Base-by-base conservation (phyloP, 2,329 filamentous ascomycete species). In the Trichophyton benhamiae region DNA sequence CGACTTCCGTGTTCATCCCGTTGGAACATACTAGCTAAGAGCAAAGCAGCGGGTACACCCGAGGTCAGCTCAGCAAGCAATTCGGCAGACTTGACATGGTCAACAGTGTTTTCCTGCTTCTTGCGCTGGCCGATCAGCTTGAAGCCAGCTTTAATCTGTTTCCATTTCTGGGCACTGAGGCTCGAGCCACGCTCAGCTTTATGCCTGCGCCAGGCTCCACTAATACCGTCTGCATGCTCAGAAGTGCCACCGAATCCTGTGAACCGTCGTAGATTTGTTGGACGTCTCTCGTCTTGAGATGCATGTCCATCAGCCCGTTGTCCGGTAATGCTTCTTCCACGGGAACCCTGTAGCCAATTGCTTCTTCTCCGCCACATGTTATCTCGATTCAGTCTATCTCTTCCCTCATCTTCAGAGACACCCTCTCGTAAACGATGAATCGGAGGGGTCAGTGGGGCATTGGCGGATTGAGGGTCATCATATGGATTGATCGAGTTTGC, bases 21-120 rank as follows among this genome's bases (percentile, higher is more conserved):
- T 75, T 97, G 94, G 68, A 97, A 94, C 89, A 97, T 96, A 70
- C 91, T 96, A 6, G 94, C 94, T 59, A 99, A 78, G 74, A 99
- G 95, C 62, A 99, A 79, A 20, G 92, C 94, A 25, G 94, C 94
- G 2, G 94, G 94, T 0, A 91, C 90, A 60, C 91, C 94, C 49
- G 94, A 95, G 57, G 94, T 83, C 42, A 99, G 79, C 74, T 99
- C 94, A 1, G 94, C 94, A 83, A 99, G 92, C 55, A 99, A 80
- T 73, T 99, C 94, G 1, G 94, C 91, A 8, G 92, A 97, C 73
- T 97, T 99, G 70, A 88, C 87, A 70, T 94, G 91, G 72, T 99
- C 94, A 63, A 96, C 87, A 52, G 88, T 87, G 8, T 58, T 58
- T 63, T 96, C 90, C 60, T 89, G 87, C 72, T 89, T 95, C 73